phyloP scores from a whole-genome alignment of 2,329 filamentous ascomycete species.

The Orbilia javanica region DNA sequence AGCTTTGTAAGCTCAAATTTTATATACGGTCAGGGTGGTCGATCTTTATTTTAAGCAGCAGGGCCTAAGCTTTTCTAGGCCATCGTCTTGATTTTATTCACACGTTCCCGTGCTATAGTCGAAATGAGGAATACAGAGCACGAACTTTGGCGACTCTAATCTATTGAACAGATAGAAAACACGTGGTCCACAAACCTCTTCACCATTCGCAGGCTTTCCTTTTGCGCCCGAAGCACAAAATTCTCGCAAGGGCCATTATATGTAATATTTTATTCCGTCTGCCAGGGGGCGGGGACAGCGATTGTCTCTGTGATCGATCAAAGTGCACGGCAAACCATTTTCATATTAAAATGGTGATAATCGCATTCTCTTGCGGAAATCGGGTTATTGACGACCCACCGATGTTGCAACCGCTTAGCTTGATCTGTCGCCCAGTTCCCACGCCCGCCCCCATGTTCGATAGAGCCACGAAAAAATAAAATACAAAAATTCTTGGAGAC shows the following conservation, averaged over 20 bases:
- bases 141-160: background rate
- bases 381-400: constrained; percentile 40
- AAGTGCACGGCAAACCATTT: background rate
- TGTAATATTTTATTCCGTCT: background rate
- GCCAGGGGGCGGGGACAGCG: constrained; percentile 6
- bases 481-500: background rate
- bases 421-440: constrained; percentile 3
- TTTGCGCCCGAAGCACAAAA: background rate
- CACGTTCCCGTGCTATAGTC: background rate
- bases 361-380: constrained; percentile 32
- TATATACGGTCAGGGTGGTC: constrained; percentile 47
- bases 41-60: constrained; percentile 56
- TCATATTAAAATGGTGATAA: constrained; percentile 28
- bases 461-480: constrained; percentile 8
- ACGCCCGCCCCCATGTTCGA: background rate
- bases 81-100: constrained; percentile 3
- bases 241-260: constrained; percentile 9
- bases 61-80: constrained; percentile 33
- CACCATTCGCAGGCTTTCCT: constrained; percentile 16
- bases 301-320: constrained; percentile 8
- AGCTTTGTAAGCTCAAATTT: constrained; percentile 53
- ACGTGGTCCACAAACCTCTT: constrained; percentile 17
- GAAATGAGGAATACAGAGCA: background rate
- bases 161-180: background rate
- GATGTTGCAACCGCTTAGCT: constrained; percentile 40